Conservation (phyloP, 2,329 filamentous ascomycete genomes). For the Botrytis elliptica region DNA sequence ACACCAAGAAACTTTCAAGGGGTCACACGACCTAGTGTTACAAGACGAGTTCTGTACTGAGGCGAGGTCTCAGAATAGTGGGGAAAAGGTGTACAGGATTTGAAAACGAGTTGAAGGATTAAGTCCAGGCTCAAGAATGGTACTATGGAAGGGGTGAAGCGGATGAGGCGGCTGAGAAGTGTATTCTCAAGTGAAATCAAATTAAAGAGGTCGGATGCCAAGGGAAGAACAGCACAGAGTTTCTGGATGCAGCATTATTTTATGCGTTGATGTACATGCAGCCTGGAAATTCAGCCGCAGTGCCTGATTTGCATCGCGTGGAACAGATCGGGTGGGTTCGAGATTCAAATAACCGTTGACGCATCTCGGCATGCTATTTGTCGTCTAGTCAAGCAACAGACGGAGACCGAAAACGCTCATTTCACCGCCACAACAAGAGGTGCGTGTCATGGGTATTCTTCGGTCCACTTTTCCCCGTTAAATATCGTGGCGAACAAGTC, state of each 20-base stretch:
- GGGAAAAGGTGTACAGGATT: not conserved
- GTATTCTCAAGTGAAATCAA: not conserved
- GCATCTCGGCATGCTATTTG: not conserved
- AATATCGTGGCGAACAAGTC: not conserved
- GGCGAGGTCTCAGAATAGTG: not conserved
- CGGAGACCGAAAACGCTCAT: not conserved
- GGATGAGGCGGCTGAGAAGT: not conserved
- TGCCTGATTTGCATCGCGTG: not conserved
- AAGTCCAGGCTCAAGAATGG: not conserved
- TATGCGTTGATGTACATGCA: not conserved
- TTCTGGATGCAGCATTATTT: not conserved
- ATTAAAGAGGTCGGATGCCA: not conserved
- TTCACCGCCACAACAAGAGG: not conserved
- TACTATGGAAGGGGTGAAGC: not conserved
- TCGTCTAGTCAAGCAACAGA: not conserved
- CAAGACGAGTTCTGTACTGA: not conserved
- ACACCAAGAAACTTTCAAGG: not conserved
- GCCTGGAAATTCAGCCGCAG: not conserved
- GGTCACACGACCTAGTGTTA: not conserved
- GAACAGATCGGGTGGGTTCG: not conserved
- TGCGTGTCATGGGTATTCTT: not conserved
- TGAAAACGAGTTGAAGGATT: not conserved
- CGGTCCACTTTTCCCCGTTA: not conserved
- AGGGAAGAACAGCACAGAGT: slow-evolving; percentile 1
- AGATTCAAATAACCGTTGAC: not conserved